Evolutionary conservation across 192 early-diverging fungal species (phyloP).

Genomic region (Linnemannia zychae): DNA sequence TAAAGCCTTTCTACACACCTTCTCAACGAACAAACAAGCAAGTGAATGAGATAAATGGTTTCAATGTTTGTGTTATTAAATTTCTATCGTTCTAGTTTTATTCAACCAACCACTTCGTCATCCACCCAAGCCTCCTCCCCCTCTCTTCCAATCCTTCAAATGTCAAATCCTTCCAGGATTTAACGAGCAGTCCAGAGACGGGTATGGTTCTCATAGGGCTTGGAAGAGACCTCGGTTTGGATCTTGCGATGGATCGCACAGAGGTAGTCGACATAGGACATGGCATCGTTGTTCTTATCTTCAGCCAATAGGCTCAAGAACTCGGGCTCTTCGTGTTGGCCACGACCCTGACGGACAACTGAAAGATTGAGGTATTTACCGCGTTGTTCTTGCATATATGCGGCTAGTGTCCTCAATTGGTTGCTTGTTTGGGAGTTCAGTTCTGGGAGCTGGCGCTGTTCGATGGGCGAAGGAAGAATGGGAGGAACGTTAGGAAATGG

Average conservation of each 20-base stretch:
- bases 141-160: neutral
- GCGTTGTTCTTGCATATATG: constrained; percentile 74
- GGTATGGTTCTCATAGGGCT: constrained; percentile 13
- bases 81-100: constrained; percentile 12
- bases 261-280: constrained; percentile 95
- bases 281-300: constrained; percentile 89
- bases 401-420: constrained; percentile 72
- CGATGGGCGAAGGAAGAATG: constrained; percentile 1
- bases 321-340: constrained; percentile 87
- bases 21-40: neutral
- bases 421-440: constrained; percentile 70
- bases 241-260: constrained; percentile 91
- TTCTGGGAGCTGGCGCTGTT: constrained; percentile 75
- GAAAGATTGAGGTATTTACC: constrained; percentile 75
- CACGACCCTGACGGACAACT: constrained; percentile 89
- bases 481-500: neutral
- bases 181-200: constrained; percentile 24
- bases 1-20: neutral
- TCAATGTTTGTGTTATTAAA: constrained; percentile 10
- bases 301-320: constrained; percentile 86
- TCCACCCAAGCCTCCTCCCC: neutral
- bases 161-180: neutral
- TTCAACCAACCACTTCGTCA: constrained; percentile 2
- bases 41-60: constrained; percentile 4
- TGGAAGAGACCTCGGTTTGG: constrained; percentile 72